phyloP scores from a whole-genome alignment of 805 yeast species.

The Kodamaea restingae region DNA sequence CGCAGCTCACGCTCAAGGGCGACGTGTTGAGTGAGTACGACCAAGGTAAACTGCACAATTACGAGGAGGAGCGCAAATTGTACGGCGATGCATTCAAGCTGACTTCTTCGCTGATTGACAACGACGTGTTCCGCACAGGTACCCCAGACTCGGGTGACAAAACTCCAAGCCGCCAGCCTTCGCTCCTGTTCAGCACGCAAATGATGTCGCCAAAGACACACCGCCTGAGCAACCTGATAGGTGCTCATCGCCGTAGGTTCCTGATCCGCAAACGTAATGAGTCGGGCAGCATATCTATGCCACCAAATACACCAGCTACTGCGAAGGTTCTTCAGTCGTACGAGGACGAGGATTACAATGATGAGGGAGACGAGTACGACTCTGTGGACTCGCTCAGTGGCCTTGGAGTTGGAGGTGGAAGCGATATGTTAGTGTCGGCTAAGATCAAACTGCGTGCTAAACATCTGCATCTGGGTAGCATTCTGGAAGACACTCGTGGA shows the following conservation, averaged over 20 bases:
- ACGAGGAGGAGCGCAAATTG: slow-evolving; percentile 30
- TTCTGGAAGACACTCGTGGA: slow-evolving; percentile 13
- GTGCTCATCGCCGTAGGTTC: slow-evolving; percentile 54
- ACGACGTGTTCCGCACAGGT: slow-evolving; percentile 11
- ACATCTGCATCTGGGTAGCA: slow-evolving; percentile 30
- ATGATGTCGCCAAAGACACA: slow-evolving; percentile 33
- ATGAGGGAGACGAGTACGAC: slow-evolving; percentile 43
- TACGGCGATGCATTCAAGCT: slow-evolving; percentile 41
- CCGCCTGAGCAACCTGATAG: slow-evolving; percentile 37
- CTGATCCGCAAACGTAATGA: slow-evolving; percentile 53
- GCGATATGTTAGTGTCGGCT: slow-evolving; percentile 59
- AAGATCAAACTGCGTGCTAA: slow-evolving; percentile 50
- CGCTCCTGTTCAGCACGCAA: slow-evolving; percentile 29
- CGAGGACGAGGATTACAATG: slow-evolving; percentile 27
- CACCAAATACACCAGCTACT: slow-evolving; percentile 58
- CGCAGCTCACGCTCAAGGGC: slow-evolving; percentile 6
- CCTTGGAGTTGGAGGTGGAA: slow-evolving; percentile 40
- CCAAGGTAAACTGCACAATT: slow-evolving; percentile 9
- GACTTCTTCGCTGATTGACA: slow-evolving; percentile 25
- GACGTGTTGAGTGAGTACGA: slow-evolving; percentile 11
- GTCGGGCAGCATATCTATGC: slow-evolving; percentile 31
- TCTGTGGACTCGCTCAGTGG: slow-evolving; percentile 56
- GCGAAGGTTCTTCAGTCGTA: slow-evolving; percentile 25
- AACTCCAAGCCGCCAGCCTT: slow-evolving; percentile 36
- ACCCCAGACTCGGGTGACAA: slow-evolving; percentile 26